These are phyloP conservation scores for Canna indica DNA, from an alignment of 176 grass and related monocot genomes.

Conservation along the genomic window DNA sequence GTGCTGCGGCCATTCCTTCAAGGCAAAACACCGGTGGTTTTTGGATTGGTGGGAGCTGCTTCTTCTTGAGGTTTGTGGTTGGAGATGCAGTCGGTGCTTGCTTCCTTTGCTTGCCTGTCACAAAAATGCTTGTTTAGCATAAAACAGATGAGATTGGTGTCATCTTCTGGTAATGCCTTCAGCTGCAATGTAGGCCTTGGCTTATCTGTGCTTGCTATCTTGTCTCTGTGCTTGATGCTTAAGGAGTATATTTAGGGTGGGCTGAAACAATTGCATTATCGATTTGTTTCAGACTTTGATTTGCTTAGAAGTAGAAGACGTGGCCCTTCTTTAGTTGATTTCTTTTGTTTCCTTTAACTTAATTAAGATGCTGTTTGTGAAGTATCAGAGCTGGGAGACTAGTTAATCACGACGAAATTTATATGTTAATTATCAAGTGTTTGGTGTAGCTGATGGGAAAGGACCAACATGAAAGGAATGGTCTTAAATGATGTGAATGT, in stretches of 20 bases:
- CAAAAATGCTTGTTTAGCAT: constrained; percentile 2
- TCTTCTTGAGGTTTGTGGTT: neutral
- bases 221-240: neutral
- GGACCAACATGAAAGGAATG: neutral
- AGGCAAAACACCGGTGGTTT: neutral
- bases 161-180: neutral
- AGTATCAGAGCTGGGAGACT: neutral
- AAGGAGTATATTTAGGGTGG: too few species aligned
- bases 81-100: neutral
- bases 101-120: neutral
- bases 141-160: neutral
- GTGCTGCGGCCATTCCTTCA: neutral
- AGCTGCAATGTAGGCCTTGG: neutral
- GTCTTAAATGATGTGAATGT: neutral
- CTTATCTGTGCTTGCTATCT: neutral
- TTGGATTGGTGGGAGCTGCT: neutral
- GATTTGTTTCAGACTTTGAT: neutral
- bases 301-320: neutral
- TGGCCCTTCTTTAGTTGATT: neutral
- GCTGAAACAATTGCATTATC: neutral
- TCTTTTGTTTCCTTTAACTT: neutral
- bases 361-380: neutral
- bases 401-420: too few species aligned
- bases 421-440: too few species aligned
- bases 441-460: neutral